Evolutionary conservation across 2,329 filamentous ascomycete genomes (phyloP).

Genomic region (Chrysoporthe austroafricana): DNA sequence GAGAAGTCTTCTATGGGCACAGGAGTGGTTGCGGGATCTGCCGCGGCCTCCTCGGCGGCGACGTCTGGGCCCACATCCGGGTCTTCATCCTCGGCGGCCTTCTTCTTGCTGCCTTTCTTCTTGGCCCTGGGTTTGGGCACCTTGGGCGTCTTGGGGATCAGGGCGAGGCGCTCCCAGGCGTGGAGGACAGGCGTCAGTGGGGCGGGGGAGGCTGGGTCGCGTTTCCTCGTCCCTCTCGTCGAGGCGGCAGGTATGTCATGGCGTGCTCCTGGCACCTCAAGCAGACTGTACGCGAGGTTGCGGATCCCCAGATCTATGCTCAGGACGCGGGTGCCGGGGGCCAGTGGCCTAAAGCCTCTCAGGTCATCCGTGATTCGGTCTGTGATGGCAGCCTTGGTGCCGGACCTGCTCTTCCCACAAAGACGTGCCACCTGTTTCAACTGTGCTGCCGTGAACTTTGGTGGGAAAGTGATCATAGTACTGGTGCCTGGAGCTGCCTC

Average conservation of each 20-base stretch:
- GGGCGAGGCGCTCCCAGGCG: conserved; percentile 34
- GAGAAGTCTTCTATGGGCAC: conserved; percentile 36
- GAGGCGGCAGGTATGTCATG: not conserved
- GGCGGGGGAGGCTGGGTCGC: conserved; percentile 4
- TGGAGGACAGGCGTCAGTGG: conserved; percentile 26
- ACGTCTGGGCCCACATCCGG: not conserved
- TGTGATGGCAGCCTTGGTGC: conserved; percentile 61
- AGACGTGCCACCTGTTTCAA: conserved; percentile 24
- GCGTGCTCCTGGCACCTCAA: conserved; percentile 37
- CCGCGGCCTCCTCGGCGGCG: not conserved
- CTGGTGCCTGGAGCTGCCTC: no score
- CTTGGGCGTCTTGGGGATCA: conserved; percentile 25
- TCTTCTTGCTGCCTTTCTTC: conserved; percentile 1
- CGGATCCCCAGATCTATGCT: conserved; percentile 86
- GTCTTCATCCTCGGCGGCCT: not conserved
- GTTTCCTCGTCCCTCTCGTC: not conserved
- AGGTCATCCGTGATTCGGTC: conserved; percentile 52
- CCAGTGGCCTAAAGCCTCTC: conserved; percentile 27
- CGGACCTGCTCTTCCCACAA: conserved; percentile 37
- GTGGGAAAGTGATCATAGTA: conserved; percentile 24
- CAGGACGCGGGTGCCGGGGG: conserved; percentile 56
- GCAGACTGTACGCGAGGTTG: conserved; percentile 76
- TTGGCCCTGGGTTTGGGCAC: conserved; percentile 18
- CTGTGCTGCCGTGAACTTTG: conserved; percentile 15
- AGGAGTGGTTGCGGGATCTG: conserved; percentile 9